Base-by-base conservation (phyloP, 2,329 filamentous ascomycete genomes). In the Teratosphaeria viscida region DNA sequence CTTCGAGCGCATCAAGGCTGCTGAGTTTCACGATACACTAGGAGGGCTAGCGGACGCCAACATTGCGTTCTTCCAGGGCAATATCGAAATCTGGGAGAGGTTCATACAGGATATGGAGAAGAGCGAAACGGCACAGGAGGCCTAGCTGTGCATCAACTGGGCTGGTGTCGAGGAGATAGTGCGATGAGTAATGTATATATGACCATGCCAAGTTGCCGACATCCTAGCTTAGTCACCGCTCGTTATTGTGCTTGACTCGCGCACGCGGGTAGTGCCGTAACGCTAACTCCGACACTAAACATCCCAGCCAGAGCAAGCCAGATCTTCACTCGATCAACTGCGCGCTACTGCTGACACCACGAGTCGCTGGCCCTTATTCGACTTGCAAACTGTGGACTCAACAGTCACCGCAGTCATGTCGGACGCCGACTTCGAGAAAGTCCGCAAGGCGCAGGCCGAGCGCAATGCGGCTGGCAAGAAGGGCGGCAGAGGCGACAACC, bases 1-100 rank as follows among this genome's bases (percentile, higher is more conserved):
- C 71, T 99, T 99, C 76, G 94, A 99, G 77, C 84, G 92, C 59
- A 97, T 97, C 80, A 99, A 99, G 79, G 85, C 90, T 47, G 80
- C 89, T 52, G 67, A 99, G 79, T 95, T 99, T 75, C 89, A 90
- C 73, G 83, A 87, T 64, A 92, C 94, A 66, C 81, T 99, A 56
- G 90, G 90, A 2, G 85, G 84, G 2, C 75, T 99, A 55, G 90
- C 92, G 0, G 87, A 92, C 69, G 85, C 89, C 19, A 90, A 99
- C 72, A 85, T 95, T 49, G 83, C 85, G 11, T 97, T 96, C 73
- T 99, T 96, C 72, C 84, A 84, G 59, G 83, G 83, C 26, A 88
- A 90, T 5, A 84, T 88, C 56, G 85, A 87, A 58, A 88, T 89
- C 7, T 99, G 94, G 94, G 90, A 96, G 77, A 79, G 80, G 62